Evolutionary conservation across 495 filamentous ascomycete genomes (phyloP).

Genomic region (Penicillium roqueforti): DNA sequence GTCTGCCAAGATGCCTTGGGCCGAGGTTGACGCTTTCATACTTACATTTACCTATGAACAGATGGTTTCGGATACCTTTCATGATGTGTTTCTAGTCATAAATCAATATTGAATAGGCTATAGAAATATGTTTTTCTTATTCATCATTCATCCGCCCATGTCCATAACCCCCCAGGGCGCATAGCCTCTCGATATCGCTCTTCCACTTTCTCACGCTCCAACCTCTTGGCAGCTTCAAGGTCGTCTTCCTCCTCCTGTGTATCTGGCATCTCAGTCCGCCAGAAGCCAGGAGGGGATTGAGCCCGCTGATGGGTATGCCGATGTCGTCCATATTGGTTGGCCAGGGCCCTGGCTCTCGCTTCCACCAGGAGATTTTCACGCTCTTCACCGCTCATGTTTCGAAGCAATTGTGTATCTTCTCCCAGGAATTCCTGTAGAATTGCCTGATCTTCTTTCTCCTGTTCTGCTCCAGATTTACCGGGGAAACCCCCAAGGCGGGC

Average conservation of each 20-base stretch:
- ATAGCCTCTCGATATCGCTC: slow-evolving; percentile 79
- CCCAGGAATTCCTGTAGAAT: slow-evolving; percentile 68
- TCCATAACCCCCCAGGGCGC: slow-evolving; percentile 67
- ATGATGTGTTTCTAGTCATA: background rate
- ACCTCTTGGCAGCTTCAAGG: slow-evolving; percentile 53
- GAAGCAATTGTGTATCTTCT: slow-evolving; percentile 39
- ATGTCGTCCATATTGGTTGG: slow-evolving; percentile 72
- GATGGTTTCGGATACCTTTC: background rate
- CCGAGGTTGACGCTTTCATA: slow-evolving; percentile 20
- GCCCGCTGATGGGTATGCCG: slow-evolving; percentile 65
- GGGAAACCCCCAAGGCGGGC: slow-evolving; percentile 43
- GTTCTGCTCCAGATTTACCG: slow-evolving; percentile 17
- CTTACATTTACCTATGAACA: background rate
- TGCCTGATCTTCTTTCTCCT: slow-evolving; percentile 44
- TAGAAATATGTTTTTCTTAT: slow-evolving; percentile 25
- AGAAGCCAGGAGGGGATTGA: slow-evolving; percentile 77
- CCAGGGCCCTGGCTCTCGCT: slow-evolving; percentile 62
- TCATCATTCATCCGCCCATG: slow-evolving; percentile 89
- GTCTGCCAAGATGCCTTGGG: slow-evolving; percentile 16
- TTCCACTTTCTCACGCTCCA: slow-evolving; percentile 59
- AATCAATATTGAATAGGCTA: background rate
- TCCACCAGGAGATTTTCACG: slow-evolving; percentile 57
- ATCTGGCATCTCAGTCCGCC: slow-evolving; percentile 80
- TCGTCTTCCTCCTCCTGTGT: slow-evolving; percentile 72
- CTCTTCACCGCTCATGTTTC: slow-evolving; percentile 45